A percentile compares a stretch with the other conserved stretches of the same genome.
These are phyloP conservation scores for Fusarium falciforme DNA, from an alignment of 2,329 filamentous ascomycete genomes.

Conservation along the genomic window DNA sequence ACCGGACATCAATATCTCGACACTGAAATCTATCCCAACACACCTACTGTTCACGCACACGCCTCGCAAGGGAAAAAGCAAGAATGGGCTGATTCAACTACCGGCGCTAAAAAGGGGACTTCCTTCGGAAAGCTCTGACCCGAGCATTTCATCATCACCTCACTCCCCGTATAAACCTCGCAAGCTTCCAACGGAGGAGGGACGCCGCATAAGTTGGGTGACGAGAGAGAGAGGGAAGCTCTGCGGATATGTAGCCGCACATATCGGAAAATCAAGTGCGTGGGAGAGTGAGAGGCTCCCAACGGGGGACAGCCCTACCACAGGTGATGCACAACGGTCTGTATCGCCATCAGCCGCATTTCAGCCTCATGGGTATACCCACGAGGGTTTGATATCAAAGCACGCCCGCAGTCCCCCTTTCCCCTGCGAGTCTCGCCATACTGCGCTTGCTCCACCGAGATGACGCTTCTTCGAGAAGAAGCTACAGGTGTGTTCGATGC, in stretches of 20 bases:
- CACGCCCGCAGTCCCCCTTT: background rate
- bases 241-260: background rate
- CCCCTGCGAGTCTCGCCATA: background rate
- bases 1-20: background rate
- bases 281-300: background rate
- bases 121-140: background rate
- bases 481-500: background rate
- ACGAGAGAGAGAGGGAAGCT: background rate
- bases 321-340: background rate
- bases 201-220: slow-evolving; percentile 6
- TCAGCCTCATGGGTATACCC: background rate
- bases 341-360: background rate
- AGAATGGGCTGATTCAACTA: slow-evolving; percentile 6
- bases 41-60: background rate
- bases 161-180: background rate
- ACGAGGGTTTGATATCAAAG: background rate
- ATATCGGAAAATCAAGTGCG: background rate
- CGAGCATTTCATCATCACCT: slow-evolving; percentile 12
- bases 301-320: background rate
- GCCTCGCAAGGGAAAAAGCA: background rate
- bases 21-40: background rate
- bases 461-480: background rate
- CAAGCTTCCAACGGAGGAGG: background rate
- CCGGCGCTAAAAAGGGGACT: slow-evolving; percentile 7
- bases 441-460: background rate